A percentile compares a stretch with the other conserved stretches of the same genome.
Conservation (phyloP, 345 rosid species). For the Clausena lansium region DNA sequence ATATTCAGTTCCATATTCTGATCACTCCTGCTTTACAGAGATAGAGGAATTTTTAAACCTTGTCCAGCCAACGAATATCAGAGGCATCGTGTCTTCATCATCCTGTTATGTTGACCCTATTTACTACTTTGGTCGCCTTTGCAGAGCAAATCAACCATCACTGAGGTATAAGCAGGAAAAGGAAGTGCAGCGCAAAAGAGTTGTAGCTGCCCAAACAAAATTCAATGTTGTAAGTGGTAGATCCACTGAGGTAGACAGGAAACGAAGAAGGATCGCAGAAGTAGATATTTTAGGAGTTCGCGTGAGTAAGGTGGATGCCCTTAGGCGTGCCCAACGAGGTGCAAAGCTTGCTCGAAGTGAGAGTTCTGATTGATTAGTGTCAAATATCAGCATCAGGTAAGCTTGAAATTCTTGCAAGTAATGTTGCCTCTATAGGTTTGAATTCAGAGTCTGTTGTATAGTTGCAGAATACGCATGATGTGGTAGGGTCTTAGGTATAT, state of each 20-base stretch:
- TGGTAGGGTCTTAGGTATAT: not conserved
- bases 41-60: conserved; percentile 59
- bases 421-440: not conserved
- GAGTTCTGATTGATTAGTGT: conserved; percentile 14
- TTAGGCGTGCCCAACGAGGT: conserved; percentile 34
- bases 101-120: conserved; percentile 64
- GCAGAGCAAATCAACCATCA: conserved; percentile 40
- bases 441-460: not conserved
- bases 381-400: not conserved
- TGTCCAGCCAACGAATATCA: conserved; percentile 55
- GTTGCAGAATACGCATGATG: not conserved
- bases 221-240: conserved; percentile 19
- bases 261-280: conserved; percentile 11
- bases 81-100: conserved; percentile 69
- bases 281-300: conserved; percentile 15
- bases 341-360: conserved; percentile 37
- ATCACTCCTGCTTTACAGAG: conserved; percentile 73
- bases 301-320: conserved; percentile 24
- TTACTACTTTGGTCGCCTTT: conserved; percentile 56
- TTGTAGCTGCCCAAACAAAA: conserved; percentile 22
- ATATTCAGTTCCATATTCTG: conserved; percentile 68
- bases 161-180: conserved; percentile 24
- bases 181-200: conserved; percentile 13
- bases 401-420: not conserved
- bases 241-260: conserved; percentile 19